These are phyloP conservation scores for Psophocarpus tetragonolobus DNA, from an alignment of 306 rosid species.

Conservation along the genomic window DNA sequence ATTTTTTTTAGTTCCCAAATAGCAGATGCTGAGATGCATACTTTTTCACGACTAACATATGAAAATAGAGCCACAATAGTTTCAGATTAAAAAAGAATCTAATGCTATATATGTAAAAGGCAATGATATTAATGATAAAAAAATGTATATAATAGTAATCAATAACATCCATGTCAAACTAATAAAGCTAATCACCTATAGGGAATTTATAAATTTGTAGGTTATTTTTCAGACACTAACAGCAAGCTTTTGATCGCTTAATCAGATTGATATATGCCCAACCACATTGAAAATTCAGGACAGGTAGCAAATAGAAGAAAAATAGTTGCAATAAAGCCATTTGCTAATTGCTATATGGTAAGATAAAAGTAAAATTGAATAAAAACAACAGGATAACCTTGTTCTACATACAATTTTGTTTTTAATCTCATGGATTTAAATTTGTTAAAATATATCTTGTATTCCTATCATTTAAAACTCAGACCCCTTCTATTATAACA, in stretches of 20 bases:
- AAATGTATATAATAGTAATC: neutral
- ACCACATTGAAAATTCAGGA: neutral
- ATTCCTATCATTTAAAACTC: neutral
- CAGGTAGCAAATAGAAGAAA: neutral
- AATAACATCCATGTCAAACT: no score
- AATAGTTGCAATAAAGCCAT: neutral
- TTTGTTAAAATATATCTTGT: neutral
- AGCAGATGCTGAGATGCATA: no score
- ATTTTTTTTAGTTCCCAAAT: no score
- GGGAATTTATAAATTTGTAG: neutral
- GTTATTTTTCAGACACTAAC: neutral
- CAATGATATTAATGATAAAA: neutral
- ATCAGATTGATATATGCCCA: conserved; percentile 15
- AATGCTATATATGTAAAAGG: neutral
- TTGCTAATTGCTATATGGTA: neutral
- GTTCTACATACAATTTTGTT: neutral
- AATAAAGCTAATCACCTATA: no score
- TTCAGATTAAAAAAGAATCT: conserved; percentile 16
- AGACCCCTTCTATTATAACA: neutral
- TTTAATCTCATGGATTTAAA: neutral
- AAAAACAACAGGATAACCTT: neutral
- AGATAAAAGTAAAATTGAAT: neutral
- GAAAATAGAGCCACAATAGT: neutral
- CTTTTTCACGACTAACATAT: no score
- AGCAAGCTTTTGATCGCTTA: neutral